Evolutionary conservation across 768 basidiomycete species (phyloP).

Genomic region (Naganishia friedmannii): DNA sequence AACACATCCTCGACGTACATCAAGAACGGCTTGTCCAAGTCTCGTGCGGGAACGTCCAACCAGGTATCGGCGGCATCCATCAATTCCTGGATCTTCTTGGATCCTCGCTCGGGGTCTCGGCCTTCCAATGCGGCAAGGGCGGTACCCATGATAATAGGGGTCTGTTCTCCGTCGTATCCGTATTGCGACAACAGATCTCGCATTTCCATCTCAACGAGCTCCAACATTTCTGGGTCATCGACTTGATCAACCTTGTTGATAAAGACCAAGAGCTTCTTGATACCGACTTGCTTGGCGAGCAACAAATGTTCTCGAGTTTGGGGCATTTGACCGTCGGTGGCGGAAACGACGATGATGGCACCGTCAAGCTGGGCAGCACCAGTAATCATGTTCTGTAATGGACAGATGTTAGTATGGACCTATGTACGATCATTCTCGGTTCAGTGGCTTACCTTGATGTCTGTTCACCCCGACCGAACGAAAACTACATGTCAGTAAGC

Average conservation of each 20-base stretch:
- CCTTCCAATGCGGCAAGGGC: constrained; percentile 92
- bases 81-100: constrained; percentile 73
- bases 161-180: constrained; percentile 94
- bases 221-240: constrained; percentile 94
- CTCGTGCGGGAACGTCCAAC: constrained; percentile 92
- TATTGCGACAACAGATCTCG: constrained; percentile 86
- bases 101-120: constrained; percentile 73
- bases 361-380: constrained; percentile 95
- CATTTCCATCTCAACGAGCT: constrained; percentile 99
- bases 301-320: constrained; percentile 98
- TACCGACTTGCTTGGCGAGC: constrained; percentile 94
- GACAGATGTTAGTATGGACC: not conserved
- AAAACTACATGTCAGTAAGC: constrained; percentile 25
- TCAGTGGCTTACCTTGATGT: constrained; percentile 39
- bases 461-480: constrained; percentile 9
- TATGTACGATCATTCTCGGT: not conserved
- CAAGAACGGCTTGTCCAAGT: constrained; percentile 96
- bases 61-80: constrained; percentile 84
- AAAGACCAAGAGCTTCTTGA: constrained; percentile 96
- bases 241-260: constrained; percentile 99
- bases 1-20: constrained; percentile 94
- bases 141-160: constrained; percentile 97
- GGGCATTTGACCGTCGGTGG: constrained; percentile 99
- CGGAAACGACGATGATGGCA: constrained; percentile 72
- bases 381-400: constrained; percentile 96